Conservation (phyloP, 108 stramenopile species). For the Nitzschia palea region DNA sequence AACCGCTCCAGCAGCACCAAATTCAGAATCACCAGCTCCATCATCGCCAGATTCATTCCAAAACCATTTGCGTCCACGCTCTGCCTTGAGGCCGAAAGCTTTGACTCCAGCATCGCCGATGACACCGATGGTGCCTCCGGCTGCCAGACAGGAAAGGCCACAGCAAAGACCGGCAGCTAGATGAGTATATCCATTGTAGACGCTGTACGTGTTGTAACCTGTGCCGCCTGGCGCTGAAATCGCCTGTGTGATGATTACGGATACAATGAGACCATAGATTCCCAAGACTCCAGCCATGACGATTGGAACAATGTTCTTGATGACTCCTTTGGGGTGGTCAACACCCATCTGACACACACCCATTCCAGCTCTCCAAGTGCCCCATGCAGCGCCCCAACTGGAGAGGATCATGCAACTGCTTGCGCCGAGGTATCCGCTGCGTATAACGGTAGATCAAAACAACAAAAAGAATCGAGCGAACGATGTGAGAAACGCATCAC, state of each 20-base stretch:
- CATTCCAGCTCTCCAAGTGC: slow-evolving; percentile 82
- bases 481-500: no score
- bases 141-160: slow-evolving; percentile 78
- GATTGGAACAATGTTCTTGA: slow-evolving; percentile 86
- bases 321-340: slow-evolving; percentile 72
- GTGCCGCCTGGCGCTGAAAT: slow-evolving; percentile 42
- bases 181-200: slow-evolving; percentile 70
- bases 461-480: no score
- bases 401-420: slow-evolving; percentile 52
- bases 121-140: slow-evolving; percentile 78
- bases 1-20: slow-evolving; percentile 21
- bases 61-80: slow-evolving; percentile 63
- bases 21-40: slow-evolving; percentile 43
- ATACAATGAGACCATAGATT: slow-evolving; percentile 84
- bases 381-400: slow-evolving; percentile 60
- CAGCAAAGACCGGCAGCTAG: slow-evolving; percentile 83
- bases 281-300: slow-evolving; percentile 89
- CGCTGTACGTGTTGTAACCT: slow-evolving; percentile 55
- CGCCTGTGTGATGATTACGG: slow-evolving; percentile 73
- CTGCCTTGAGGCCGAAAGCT: slow-evolving; percentile 70
- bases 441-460: not conserved
- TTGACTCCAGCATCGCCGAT: slow-evolving; percentile 74
- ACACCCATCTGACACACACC: slow-evolving; percentile 82
- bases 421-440: slow-evolving; percentile 63
- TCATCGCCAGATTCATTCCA: slow-evolving; percentile 51